These are phyloP conservation scores for Spergularia bocconei DNA, from an alignment of 148 eudicot species.

Conservation along the genomic window DNA sequence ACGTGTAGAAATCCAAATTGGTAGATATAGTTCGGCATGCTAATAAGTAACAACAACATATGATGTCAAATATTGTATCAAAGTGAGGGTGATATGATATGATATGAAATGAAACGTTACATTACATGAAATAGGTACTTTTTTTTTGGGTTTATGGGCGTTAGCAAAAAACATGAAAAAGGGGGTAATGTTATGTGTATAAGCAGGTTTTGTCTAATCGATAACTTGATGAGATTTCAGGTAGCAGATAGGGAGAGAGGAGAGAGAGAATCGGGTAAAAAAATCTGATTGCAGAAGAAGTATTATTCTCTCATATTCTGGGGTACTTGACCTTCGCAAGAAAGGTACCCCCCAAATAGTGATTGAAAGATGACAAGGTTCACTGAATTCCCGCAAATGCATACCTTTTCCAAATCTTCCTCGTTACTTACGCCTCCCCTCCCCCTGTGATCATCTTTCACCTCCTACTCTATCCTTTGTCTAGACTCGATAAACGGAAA, in stretches of 20 bases:
- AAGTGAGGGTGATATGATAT: neutral
- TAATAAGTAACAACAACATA: neutral
- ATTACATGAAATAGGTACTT: too few species aligned
- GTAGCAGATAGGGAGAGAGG: neutral
- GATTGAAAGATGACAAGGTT: constrained; percentile 17
- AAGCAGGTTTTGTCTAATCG: neutral
- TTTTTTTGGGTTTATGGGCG: neutral
- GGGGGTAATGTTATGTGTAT: neutral
- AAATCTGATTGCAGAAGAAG: neutral
- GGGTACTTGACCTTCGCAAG: too few species aligned
- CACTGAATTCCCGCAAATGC: constrained; percentile 18
- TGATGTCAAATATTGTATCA: neutral
- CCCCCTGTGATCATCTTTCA: neutral
- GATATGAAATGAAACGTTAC: too few species aligned
- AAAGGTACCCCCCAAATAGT: too few species aligned
- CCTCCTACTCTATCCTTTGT: constrained; percentile 5
- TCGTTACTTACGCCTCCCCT: constrained; percentile 19
- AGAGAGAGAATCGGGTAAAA: neutral
- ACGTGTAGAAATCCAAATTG: too few species aligned
- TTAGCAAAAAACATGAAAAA: constrained; percentile 1
- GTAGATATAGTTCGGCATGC: neutral
- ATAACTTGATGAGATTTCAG: neutral
- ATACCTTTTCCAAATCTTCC: constrained; percentile 19
- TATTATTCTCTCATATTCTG: too few species aligned
- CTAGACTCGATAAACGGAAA: too few species aligned